Percentiles rank a stretch among this genome's conserved stretches.
Conservation (phyloP, 306 rosid genomes). For the Cajanus cajan region DNA sequence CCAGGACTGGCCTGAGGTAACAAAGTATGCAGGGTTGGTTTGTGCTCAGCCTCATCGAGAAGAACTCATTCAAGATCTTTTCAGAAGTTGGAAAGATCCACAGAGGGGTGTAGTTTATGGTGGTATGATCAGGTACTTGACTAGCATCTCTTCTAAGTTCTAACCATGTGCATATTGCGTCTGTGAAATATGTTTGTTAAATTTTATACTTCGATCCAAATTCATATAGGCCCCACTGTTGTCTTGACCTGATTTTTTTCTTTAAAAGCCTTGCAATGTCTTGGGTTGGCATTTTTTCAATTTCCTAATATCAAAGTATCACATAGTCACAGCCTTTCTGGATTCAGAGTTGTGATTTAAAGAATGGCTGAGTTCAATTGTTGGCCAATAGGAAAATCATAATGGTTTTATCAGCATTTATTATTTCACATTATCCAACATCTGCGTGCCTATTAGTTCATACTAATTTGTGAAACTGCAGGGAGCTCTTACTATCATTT, state of each 20-base stretch:
- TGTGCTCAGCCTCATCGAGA: conserved; percentile 78
- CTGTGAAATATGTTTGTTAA: not conserved
- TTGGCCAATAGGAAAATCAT: not conserved
- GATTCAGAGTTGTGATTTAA: not conserved
- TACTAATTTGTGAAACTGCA: conserved; percentile 19
- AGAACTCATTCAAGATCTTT: conserved; percentile 75
- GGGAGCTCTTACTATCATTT: conserved; percentile 43
- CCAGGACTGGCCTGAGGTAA: conserved; percentile 86
- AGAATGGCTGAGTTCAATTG: not conserved
- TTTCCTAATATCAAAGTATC: not conserved
- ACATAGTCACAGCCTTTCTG: not conserved
- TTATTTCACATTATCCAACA: not conserved
- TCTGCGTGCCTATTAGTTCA: not conserved
- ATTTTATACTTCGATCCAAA: not conserved
- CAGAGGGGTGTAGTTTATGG: conserved; percentile 54
- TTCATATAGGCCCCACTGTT: not conserved
- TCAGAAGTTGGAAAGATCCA: conserved; percentile 76
- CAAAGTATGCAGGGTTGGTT: conserved; percentile 80
- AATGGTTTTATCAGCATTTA: not conserved
- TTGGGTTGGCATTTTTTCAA: not conserved
- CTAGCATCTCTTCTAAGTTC: not conserved
- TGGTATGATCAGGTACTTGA: conserved; percentile 68
- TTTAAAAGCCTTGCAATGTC: not conserved
- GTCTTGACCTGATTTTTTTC: not conserved
- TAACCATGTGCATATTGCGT: not conserved